These are phyloP conservation scores for Eragrostis nindensis DNA, from an alignment of 176 grass and related monocot species.

Conservation along the genomic window DNA sequence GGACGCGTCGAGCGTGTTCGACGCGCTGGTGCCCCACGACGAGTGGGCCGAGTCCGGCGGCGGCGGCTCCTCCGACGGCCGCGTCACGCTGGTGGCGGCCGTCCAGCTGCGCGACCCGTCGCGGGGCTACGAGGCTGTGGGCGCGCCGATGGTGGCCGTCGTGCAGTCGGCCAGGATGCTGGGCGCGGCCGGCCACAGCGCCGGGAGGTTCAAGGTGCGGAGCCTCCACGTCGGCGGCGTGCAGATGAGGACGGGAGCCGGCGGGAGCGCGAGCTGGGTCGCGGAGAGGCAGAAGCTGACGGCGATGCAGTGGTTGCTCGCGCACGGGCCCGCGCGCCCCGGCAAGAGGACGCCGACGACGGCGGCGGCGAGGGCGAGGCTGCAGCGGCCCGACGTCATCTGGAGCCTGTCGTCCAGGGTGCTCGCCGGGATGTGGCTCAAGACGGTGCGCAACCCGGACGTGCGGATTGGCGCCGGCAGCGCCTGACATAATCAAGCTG, in stretches of 20 bases:
- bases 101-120: constrained; percentile 80
- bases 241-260: constrained; percentile 51
- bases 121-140: constrained; percentile 78
- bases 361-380: constrained; percentile 25
- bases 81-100: constrained; percentile 50
- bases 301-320: constrained; percentile 83
- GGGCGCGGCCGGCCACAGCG: constrained; percentile 29
- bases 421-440: constrained; percentile 88
- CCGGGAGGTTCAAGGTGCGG: constrained; percentile 65
- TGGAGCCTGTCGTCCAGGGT: constrained; percentile 89
- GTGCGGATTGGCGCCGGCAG: constrained; percentile 44
- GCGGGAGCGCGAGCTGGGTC: constrained; percentile 42
- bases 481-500: not conserved
- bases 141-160: constrained; percentile 74
- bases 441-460: constrained; percentile 81
- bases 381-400: constrained; percentile 55
- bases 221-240: constrained; percentile 85
- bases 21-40: constrained; percentile 55
- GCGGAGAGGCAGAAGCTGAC: constrained; percentile 80
- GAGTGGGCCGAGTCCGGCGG: constrained; percentile 37
- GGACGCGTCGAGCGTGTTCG: constrained; percentile 44
- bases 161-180: constrained; percentile 58
- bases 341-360: constrained; percentile 45
- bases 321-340: constrained; percentile 44
- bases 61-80: constrained; percentile 17